Evolutionary conservation across 2,329 filamentous ascomycete genomes (phyloP).

Genomic region (Neofusicoccum kwambonambiense): DNA sequence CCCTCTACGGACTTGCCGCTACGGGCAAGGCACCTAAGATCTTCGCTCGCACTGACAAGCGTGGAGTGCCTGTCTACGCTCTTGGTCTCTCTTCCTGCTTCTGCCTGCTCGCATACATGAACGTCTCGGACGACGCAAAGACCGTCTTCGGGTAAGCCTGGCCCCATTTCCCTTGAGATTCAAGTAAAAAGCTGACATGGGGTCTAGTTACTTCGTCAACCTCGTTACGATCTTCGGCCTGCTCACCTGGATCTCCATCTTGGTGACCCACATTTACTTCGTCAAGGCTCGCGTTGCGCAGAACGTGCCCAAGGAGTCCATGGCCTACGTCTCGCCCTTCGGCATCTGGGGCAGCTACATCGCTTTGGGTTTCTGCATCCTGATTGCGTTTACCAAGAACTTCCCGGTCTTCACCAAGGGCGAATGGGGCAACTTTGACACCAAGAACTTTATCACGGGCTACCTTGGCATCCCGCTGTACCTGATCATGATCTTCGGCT

Average conservation of each 20-base stretch:
- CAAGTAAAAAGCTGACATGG: background rate
- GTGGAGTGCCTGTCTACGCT: slow-evolving; percentile 68
- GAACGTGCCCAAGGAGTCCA: slow-evolving; percentile 41
- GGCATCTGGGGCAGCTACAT: slow-evolving; percentile 68
- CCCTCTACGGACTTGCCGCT: slow-evolving; percentile 69
- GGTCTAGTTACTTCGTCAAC: slow-evolving; percentile 47
- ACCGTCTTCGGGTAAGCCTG: slow-evolving; percentile 37
- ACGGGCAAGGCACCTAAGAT: slow-evolving; percentile 71
- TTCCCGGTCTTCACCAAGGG: slow-evolving; percentile 66
- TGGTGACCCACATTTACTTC: slow-evolving; percentile 51
- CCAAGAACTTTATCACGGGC: slow-evolving; percentile 74
- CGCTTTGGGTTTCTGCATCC: slow-evolving; percentile 66
- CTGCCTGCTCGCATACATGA: slow-evolving; percentile 63
- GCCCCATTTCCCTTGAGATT: no score
- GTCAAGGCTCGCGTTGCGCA: slow-evolving; percentile 47
- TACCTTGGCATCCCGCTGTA: slow-evolving; percentile 78
- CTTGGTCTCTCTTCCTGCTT: slow-evolving; percentile 62
- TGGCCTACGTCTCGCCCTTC: slow-evolving; percentile 65
- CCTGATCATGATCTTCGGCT: slow-evolving; percentile 65
- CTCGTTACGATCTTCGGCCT: slow-evolving; percentile 42
- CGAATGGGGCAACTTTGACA: slow-evolving; percentile 67
- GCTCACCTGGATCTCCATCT: slow-evolving; percentile 50
- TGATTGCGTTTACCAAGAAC: slow-evolving; percentile 82
- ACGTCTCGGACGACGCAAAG: slow-evolving; percentile 35
- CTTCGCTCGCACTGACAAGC: slow-evolving; percentile 68